Evolutionary conservation across 164 flowering plant species (phyloP), one percentile per base, ranked within the genome.

Genomic region (Paratinospora sagittata): DNA sequence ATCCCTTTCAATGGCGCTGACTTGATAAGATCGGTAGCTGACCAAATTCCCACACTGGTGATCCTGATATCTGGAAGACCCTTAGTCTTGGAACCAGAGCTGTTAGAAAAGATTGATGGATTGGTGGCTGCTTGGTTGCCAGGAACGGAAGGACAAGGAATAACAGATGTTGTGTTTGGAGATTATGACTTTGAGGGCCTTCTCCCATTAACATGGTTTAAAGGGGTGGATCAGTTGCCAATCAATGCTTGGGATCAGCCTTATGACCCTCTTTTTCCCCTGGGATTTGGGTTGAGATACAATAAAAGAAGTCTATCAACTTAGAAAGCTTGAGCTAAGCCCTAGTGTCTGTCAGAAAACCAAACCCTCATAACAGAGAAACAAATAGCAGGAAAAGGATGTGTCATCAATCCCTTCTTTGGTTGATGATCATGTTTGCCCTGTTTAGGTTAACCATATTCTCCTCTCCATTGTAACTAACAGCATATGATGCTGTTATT

Each of bases 41-140:
- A 81, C 9, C 80, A 65, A 80, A 79, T 89, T 72, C 96, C 96
- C 39, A 90, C 93, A 63, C 68, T 92, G 81, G 87, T 69, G 45
- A 82, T 93, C 72, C 21, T 93, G 36, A 75, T 93, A 55, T 86
- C 98, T 33, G 98, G 98, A 63, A 80, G 97, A 68, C 97, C 98
- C 7, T 62, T 90, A 70, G 85, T 86, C 36, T 10, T 89, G 63
- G 92, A 85, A 64, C 87, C 89, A 13, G n/a, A 55, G 70, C 65
- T 89, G 33, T 70, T 93, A 77, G 88, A 83, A 23, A 88, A 86
- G 69, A 79, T 85, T 0, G 92, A 89, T 37, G 93, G 86, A 49
- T 75, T 93, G 1, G 81, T 89, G 55, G 98, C 89, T 63, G 95
- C 96, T 68, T 92, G 96, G 92, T 77, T 90, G 75, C 95, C 98